Evolutionary conservation across 2,329 filamentous ascomycete genomes (phyloP), one percentile per base, ranked within the genome.

Genomic region (Cercospora zeae-maydis): DNA sequence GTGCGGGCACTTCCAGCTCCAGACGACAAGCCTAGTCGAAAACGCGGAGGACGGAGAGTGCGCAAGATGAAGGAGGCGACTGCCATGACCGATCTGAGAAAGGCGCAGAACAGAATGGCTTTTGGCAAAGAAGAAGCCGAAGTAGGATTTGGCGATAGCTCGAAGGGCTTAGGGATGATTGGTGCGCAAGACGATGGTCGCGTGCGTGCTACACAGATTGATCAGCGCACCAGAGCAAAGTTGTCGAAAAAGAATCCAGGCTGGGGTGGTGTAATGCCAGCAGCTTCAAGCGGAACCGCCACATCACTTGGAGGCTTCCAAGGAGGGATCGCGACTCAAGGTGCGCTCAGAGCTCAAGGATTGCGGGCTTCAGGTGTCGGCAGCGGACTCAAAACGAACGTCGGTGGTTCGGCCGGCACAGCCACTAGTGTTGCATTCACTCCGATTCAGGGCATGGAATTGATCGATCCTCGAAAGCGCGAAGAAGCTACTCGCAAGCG

Each of bases 121-220:
- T 99, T 99, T 73, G 93, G 93, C 63, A 95, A 96, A 75, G 93
- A 98, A 76, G 95, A 99, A 78, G 88, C 87, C 71, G 95, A 99
- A 77, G 88, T 95, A 1, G 93, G 93, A 33, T 98, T 96, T 75
- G 93, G 92, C 36, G 92, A 96, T 69, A 86, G 86, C 60, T 96
- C 93, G 0, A 88, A 88, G 64, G 95, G 95, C 30, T 81, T 99
- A 76, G 95, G 95, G 61, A 98, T 98, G 95, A 93, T 99, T 66
- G 95, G 95, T 0, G 88, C 92, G 72, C 82, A 87, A 67, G 91
- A 93, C 74, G 91, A 93, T 67, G 95, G 95, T n/a, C 87, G 91
- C 11, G 91, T 99, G 66, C 90, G 95, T 62, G 88, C 88, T 34
- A 83, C 91, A 56, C 93, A 97, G 77, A 89, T 99, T 73, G 95